These are phyloP conservation scores for Austropuccinia psidii DNA, from an alignment of 1,284 basidiomycete species.

Conservation along the genomic window DNA sequence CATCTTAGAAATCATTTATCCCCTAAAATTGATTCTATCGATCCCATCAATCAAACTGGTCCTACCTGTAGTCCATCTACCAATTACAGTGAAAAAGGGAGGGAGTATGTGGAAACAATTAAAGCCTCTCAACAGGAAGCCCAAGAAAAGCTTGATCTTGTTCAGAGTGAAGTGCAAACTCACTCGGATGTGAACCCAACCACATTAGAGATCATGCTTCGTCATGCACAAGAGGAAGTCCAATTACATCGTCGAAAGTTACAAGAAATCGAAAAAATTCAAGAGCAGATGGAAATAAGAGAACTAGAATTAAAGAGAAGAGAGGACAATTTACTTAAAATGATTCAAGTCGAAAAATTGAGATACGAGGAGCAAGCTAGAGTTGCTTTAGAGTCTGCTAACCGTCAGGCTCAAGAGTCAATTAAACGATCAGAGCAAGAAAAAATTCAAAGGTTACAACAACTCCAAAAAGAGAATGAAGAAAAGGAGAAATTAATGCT, in stretches of 20 bases:
- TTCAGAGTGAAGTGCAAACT: too few species aligned
- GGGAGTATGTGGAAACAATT: too few species aligned
- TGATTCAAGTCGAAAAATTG: not conserved
- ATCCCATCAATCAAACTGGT: too few species aligned
- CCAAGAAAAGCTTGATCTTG: too few species aligned
- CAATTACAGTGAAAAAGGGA: too few species aligned
- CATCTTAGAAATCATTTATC: too few species aligned
- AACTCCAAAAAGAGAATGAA: not conserved
- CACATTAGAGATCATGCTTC: too few species aligned
- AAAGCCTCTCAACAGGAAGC: too few species aligned
- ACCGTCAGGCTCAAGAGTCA: not conserved
- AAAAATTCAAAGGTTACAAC: not conserved
- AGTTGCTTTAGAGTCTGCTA: not conserved
- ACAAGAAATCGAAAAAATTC: not conserved
- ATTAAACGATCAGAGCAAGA: not conserved
- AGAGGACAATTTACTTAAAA: not conserved
- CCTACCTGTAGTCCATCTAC: too few species aligned
- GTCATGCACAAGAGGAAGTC: not conserved
- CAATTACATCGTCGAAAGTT: not conserved
- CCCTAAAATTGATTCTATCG: too few species aligned
- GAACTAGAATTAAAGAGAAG: not conserved
- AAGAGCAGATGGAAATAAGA: constrained; percentile 7
- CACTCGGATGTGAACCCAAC: too few species aligned
- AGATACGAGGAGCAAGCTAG: constrained; percentile 1
- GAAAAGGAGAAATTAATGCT: not conserved